These are phyloP conservation scores for Phytophthora lateralis DNA, from an alignment of 352 stramenopile species.

Conservation along the genomic window DNA sequence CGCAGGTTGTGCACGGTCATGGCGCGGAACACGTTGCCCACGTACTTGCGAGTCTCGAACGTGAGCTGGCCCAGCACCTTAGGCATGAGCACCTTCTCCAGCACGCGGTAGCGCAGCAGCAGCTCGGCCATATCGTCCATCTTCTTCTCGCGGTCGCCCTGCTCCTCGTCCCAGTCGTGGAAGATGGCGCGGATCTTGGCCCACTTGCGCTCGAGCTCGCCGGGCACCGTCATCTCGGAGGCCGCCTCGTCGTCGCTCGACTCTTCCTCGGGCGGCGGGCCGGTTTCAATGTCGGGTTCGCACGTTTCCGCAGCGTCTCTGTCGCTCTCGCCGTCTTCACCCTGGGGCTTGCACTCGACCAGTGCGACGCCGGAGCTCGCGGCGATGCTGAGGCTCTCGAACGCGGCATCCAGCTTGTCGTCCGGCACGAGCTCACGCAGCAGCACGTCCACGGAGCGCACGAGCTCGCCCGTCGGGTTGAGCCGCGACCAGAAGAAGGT, in stretches of 20 bases:
- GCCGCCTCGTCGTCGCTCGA: constrained; percentile 61
- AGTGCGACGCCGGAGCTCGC: constrained; percentile 23
- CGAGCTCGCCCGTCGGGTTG: constrained; percentile 76
- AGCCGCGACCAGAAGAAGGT: constrained; percentile 81
- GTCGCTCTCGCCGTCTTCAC: constrained; percentile 19
- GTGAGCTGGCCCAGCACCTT: constrained; percentile 75
- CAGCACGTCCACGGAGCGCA: constrained; percentile 70
- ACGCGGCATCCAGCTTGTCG: constrained; percentile 57
- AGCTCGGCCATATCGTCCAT: constrained; percentile 83
- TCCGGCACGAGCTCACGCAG: constrained; percentile 64
- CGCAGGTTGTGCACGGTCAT: constrained; percentile 77
- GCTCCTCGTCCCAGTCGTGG: constrained; percentile 76
- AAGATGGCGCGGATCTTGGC: constrained; percentile 77
- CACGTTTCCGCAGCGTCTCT: constrained; percentile 38
- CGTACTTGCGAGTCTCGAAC: constrained; percentile 86
- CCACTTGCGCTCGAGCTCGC: constrained; percentile 77
- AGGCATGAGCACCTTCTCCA: constrained; percentile 76
- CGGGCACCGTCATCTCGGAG: constrained; percentile 67
- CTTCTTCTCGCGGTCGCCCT: constrained; percentile 73
- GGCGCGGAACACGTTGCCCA: constrained; percentile 76
- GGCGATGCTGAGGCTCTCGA: constrained; percentile 55
- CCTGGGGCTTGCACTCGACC: constrained; percentile 28
- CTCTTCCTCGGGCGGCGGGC: constrained; percentile 48
- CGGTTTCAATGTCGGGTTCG: constrained; percentile 35
- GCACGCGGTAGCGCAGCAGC: constrained; percentile 68